Evolutionary conservation across 495 filamentous ascomycete species (phyloP), one percentile per base, ranked within the genome.

Genomic region (Diplogelasinospora grovesii): DNA sequence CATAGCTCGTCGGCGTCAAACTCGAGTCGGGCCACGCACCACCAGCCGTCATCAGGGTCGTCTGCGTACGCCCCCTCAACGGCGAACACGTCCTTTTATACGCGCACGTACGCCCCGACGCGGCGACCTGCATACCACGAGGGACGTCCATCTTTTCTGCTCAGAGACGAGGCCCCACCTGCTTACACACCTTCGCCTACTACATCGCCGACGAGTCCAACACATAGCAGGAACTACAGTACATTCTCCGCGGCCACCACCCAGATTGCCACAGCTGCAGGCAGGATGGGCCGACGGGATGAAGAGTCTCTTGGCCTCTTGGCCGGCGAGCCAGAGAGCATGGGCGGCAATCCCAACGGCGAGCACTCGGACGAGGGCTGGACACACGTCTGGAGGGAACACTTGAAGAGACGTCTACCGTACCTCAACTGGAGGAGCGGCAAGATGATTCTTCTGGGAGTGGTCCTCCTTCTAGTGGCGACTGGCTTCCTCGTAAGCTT

Each of bases 161-260:
- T 62, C 34, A 52, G 54, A 10, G 66, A n/a, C n/a, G n/a, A 72
- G 21, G 66, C 65, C 4, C 69, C 67, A 13, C 69, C 69, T 1
- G 67, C 67, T 0, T 72, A 70, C 43, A 64, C 64, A 3, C 64
- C 66, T 4, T 66, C 60, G 4, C 59, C 66, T 11, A n/a, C n/a
- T n/a, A 53, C 49, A 2, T 49, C 60, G 6, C 53, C 61, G 2
- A 28, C 49, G 11, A 36, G n/a, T n/a, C n/a, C n/a, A n/a, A n/a
- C n/a, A n/a, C n/a, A n/a, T n/a, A n/a, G n/a, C 5, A 57, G 49
- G 30, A 63, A 47, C 43, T 68, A 72, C 53, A 60, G 47, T 35
- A 72, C 65, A 21, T 69, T 72, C 45, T 33, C 52, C 0, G 29
- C 39, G 5, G 8, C 39, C 15, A 22, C 31, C 19, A 24, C 25